phyloP scores from a whole-genome alignment of 345 rosid species.

The Raphanus sativus region DNA sequence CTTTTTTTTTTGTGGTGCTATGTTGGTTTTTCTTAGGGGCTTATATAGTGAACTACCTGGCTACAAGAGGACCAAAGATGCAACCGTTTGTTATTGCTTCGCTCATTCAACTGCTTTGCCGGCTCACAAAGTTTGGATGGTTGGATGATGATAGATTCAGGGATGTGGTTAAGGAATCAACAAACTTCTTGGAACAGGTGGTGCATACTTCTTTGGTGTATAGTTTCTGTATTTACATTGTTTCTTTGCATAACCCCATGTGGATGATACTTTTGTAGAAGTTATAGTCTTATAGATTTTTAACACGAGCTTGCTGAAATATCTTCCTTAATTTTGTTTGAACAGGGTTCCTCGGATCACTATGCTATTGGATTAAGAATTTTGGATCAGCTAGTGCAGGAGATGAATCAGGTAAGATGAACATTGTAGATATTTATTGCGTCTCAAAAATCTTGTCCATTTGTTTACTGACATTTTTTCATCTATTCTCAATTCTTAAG shows the following conservation, averaged over 20 bases:
- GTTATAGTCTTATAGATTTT: not conserved
- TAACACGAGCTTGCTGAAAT: constrained; percentile 15
- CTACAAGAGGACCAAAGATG: constrained; percentile 86
- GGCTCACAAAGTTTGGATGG: constrained; percentile 98
- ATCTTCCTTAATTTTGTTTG: constrained; percentile 22
- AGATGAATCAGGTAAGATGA: constrained; percentile 91
- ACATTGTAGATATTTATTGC: not conserved
- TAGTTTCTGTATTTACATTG: constrained; percentile 16
- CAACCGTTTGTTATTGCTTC: constrained; percentile 84
- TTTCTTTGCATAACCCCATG: constrained; percentile 9
- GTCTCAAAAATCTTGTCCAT: not conserved
- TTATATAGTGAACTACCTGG: constrained; percentile 82
- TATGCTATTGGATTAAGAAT: constrained; percentile 94
- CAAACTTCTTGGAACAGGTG: constrained; percentile 89
- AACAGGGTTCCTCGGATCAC: constrained; percentile 81
- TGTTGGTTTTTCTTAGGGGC: constrained; percentile 48
- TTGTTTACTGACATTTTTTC: constrained; percentile 32
- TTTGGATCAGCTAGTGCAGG: constrained; percentile 92
- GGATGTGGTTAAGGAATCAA: constrained; percentile 81
- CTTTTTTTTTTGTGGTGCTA: constrained; percentile 17
- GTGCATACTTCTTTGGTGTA: constrained; percentile 16
- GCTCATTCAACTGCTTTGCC: constrained; percentile 82
- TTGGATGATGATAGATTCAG: constrained; percentile 94
- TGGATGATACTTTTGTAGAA: constrained; percentile 16
- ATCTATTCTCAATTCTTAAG: constrained; percentile 51